Conservation (phyloP, 148 eudicot genomes). For the Rhododendron mucronatum region DNA sequence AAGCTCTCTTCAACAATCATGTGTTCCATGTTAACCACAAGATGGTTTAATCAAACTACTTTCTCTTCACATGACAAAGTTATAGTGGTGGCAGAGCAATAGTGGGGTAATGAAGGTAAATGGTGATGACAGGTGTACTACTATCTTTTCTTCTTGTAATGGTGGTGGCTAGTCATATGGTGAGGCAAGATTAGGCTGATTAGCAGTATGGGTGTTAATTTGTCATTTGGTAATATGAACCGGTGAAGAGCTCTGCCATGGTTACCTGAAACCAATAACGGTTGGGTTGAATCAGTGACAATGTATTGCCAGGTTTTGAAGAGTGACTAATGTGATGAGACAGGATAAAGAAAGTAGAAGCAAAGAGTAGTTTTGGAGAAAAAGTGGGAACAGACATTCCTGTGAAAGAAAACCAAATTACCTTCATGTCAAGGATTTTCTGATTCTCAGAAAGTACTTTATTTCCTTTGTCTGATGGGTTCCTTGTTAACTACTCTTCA, state of each 20-base stretch:
- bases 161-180: not conserved
- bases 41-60: not conserved
- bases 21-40: not conserved
- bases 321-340: not conserved
- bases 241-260: not conserved
- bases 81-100: not conserved
- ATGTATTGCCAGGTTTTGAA: not conserved
- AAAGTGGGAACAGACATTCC: not conserved
- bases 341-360: not conserved
- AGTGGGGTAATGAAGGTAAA: not conserved
- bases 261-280: not conserved
- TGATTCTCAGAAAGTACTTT: not conserved
- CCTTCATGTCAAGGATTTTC: not conserved
- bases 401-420: not conserved
- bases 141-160: not conserved
- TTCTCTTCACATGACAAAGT: not conserved
- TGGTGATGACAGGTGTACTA: not conserved
- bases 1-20: not conserved
- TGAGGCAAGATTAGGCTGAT: not conserved
- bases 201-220: not conserved
- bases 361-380: not conserved
- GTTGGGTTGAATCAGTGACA: not conserved
- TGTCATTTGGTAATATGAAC: not conserved
- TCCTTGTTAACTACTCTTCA: not conserved
- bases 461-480: not conserved